Evolutionary conservation across 108 stramenopile genomes (phyloP).

Genomic region (Asterionellopsis glacialis): DNA sequence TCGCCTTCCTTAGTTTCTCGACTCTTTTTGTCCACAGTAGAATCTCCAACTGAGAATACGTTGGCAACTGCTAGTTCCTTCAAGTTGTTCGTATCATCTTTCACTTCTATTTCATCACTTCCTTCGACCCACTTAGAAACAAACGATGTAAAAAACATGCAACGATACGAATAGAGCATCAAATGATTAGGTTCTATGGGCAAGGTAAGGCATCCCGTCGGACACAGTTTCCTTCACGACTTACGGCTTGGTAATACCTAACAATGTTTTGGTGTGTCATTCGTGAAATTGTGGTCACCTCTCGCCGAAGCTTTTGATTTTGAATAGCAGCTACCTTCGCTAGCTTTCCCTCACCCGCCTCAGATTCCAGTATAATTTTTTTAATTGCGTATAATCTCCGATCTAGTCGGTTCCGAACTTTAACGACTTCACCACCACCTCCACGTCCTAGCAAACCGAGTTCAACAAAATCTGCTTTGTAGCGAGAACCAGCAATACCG

Average conservation of each 20-base stretch:
- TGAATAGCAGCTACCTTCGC: constrained; percentile 46
- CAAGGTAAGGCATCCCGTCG: too few species aligned
- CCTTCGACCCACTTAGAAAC: constrained; percentile 9
- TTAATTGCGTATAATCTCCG: constrained; percentile 77
- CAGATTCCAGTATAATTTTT: constrained; percentile 65
- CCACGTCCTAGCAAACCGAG: constrained; percentile 70
- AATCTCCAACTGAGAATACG: neutral
- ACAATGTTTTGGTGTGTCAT: constrained; percentile 62
- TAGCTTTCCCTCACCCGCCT: constrained; percentile 26
- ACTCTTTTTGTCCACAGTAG: neutral
- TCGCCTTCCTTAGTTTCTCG: neutral
- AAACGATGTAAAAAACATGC: too few species aligned
- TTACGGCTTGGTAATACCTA: constrained; percentile 9
- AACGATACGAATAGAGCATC: too few species aligned
- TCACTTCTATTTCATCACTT: neutral
- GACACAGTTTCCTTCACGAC: too few species aligned
- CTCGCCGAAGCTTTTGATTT: constrained; percentile 72
- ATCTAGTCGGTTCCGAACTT: constrained; percentile 75
- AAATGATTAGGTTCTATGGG: too few species aligned
- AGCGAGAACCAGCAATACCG: constrained; percentile 23
- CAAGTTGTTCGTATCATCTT: neutral
- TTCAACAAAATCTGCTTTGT: constrained; percentile 78
- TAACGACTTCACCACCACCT: constrained; percentile 82
- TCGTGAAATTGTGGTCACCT: constrained; percentile 79
- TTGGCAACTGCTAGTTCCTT: too few species aligned